These are phyloP conservation scores for Coemansia nantahalensis DNA, from an alignment of 192 early-diverging fungal genomes.

Conservation along the genomic window DNA sequence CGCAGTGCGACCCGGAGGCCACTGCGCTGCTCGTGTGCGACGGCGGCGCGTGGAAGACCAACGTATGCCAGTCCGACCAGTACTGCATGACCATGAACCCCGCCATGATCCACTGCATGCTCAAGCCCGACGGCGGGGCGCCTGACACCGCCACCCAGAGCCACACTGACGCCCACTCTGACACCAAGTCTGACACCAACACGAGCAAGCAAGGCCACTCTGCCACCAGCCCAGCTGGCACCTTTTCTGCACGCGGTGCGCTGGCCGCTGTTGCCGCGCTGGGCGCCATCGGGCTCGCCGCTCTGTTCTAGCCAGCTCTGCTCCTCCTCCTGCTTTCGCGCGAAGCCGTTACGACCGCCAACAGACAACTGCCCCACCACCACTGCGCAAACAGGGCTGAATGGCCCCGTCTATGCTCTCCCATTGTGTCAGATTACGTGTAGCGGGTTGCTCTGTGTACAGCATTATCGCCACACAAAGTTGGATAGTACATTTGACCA, in stretches of 20 bases:
- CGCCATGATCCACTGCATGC: constrained; percentile 52
- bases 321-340: no score
- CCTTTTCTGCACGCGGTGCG: constrained; percentile 4
- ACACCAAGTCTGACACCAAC: constrained; percentile 4
- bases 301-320: constrained; percentile 20
- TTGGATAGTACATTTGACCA: no score
- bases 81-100: constrained; percentile 51
- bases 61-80: constrained; percentile 13
- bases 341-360: no score
- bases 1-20: constrained; percentile 17
- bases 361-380: no score
- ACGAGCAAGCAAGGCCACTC: constrained; percentile 5
- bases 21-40: constrained; percentile 25
- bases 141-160: background rate
- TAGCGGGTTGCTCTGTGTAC: no score
- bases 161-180: constrained; percentile 3
- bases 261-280: constrained; percentile 22
- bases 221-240: constrained; percentile 1
- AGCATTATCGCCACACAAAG: no score
- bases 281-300: constrained; percentile 14
- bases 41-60: constrained; percentile 19
- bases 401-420: no score
- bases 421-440: no score
- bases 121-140: constrained; percentile 16
- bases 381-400: no score